A percentile compares a stretch with the other conserved stretches of the same genome.
These are phyloP conservation scores for Ogataea dorogensis DNA, from an alignment of 805 yeast genomes.

Conservation along the genomic window DNA sequence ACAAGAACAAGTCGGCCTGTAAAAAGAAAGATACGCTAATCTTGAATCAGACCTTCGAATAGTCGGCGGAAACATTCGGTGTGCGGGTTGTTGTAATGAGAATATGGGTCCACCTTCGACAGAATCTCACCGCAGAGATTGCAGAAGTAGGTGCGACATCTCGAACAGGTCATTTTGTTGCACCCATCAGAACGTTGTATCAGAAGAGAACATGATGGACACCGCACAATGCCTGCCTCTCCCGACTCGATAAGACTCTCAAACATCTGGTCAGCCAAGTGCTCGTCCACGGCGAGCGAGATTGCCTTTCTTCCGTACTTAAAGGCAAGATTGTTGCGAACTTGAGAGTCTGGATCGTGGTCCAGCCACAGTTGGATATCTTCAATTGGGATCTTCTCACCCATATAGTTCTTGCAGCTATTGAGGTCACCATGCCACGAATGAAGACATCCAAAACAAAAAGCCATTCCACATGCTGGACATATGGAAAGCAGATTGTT, in stretches of 20 bases:
- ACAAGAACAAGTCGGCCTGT: conserved; percentile 41
- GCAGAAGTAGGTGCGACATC: conserved; percentile 51
- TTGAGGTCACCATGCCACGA: conserved; percentile 61
- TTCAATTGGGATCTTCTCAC: conserved; percentile 36
- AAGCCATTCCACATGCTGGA: conserved; percentile 48
- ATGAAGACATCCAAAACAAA: conserved; percentile 54
- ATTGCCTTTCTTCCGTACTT: conserved; percentile 47
- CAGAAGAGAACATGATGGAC: conserved; percentile 52
- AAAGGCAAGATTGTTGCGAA: conserved; percentile 27
- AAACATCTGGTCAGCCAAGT: conserved; percentile 46
- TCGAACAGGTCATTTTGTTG: conserved; percentile 57
- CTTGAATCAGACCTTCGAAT: conserved; percentile 51
- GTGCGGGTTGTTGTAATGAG: conserved; percentile 44
- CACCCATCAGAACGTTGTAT: conserved; percentile 62
- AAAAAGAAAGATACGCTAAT: conserved; percentile 7
- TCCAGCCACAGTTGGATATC: conserved; percentile 38
- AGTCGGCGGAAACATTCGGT: conserved; percentile 48
- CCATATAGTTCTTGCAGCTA: conserved; percentile 39
- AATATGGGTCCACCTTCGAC: conserved; percentile 44
- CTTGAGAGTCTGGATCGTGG: conserved; percentile 36
- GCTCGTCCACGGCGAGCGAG: conserved; percentile 42
- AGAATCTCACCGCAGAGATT: conserved; percentile 49
- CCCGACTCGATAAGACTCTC: conserved; percentile 42
- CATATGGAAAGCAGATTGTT: conserved; percentile 50
- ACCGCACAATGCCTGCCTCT: conserved; percentile 43